Base-by-base conservation (phyloP, 352 stramenopile species). In the Phytophthora multivora region DNA sequence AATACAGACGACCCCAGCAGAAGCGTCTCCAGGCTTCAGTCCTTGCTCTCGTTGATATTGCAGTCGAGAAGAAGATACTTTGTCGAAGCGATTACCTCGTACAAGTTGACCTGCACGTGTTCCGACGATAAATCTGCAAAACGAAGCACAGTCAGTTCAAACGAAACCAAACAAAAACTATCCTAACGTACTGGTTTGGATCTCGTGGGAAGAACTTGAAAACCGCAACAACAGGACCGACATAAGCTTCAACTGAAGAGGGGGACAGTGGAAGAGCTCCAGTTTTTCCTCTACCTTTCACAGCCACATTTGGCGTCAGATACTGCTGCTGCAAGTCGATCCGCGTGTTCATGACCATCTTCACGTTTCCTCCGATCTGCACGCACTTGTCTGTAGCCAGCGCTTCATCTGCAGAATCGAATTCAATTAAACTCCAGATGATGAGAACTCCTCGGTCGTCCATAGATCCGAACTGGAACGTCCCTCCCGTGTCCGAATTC, bases 351-450 rank as follows among this genome's bases (percentile, higher is more conserved):
- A 86, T 80, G 49, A 91, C 77, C 31, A 88, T 66, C 58, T 86
- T 88, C 47, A 91, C 69, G 18, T 75, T 77, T 0, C 77, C 80
- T 18, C 79, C 79, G 36, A 91, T 86, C 56, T 83, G 72, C 4
- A 88, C 74, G 50, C 80, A 91, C 48, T 84, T 89, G 50, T 90
- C 75, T 1, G 56, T 56, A 42, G 74, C 43, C 7, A 88, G 42
- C 11, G 78, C 66, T 35, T 88, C 74, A 18, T 86, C 73, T 5
- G 59, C 68, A 0, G 63, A 43, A 10, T 78, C 66, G 6, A 82
- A 79, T 26, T 88, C 80, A 28, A 91, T 75, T n/a, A 90, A 51
- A 16, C 83, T 90, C 83, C 83, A 91, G 28, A 91, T 73, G 18
- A 91, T 73, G 9, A 91, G 53, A 16, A 89, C 47, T 0, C 83